A percentile compares a stretch with the other conserved stretches of the same genome.
These are phyloP conservation scores for Astrothelium macrocarpum DNA, from an alignment of 495 filamentous ascomycete genomes.

Conservation along the genomic window DNA sequence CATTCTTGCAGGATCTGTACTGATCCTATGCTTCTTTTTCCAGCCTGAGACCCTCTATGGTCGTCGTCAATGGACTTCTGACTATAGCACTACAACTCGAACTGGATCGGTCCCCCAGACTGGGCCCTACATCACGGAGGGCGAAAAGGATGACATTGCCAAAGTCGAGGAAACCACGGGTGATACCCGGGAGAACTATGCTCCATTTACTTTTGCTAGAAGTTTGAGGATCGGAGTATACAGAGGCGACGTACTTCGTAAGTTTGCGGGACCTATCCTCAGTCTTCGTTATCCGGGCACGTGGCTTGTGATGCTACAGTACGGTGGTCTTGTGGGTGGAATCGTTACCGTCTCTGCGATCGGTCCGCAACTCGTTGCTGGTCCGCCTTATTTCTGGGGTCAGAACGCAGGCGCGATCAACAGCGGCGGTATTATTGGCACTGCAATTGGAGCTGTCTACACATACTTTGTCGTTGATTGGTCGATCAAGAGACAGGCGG, in stretches of 20 bases:
- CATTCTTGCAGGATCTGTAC: conserved; percentile 23
- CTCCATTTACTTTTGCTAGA: conserved; percentile 13
- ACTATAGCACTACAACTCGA: not conserved
- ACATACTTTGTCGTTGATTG: conserved; percentile 23
- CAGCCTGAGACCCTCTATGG: conserved; percentile 25
- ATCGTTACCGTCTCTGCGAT: conserved; percentile 23
- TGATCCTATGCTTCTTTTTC: conserved; percentile 19
- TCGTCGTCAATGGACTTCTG: conserved; percentile 8
- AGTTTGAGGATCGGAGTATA: conserved; percentile 18
- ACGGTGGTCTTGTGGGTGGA: conserved; percentile 26
- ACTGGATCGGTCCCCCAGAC: conserved; percentile 9
- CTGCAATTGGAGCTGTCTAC: conserved; percentile 17
- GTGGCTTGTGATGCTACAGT: conserved; percentile 25
- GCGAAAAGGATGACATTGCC: conserved; percentile 6
- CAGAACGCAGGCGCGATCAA: conserved; percentile 20
- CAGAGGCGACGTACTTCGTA: conserved; percentile 13
- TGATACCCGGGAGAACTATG: conserved; percentile 7
- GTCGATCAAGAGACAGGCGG: conserved; percentile 16
- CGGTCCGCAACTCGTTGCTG: conserved; percentile 21
- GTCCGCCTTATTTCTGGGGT: conserved; percentile 28
- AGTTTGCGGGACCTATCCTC: conserved; percentile 22
- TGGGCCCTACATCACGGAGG: not conserved
- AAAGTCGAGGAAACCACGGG: conserved; percentile 8
- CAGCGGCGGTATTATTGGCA: conserved; percentile 21
- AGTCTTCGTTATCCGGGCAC: conserved; percentile 23